A percentile compares a stretch with the other conserved stretches of the same genome.
phyloP scores from a whole-genome alignment of 1,284 basidiomycete genomes.

The Mycena citricolor region DNA sequence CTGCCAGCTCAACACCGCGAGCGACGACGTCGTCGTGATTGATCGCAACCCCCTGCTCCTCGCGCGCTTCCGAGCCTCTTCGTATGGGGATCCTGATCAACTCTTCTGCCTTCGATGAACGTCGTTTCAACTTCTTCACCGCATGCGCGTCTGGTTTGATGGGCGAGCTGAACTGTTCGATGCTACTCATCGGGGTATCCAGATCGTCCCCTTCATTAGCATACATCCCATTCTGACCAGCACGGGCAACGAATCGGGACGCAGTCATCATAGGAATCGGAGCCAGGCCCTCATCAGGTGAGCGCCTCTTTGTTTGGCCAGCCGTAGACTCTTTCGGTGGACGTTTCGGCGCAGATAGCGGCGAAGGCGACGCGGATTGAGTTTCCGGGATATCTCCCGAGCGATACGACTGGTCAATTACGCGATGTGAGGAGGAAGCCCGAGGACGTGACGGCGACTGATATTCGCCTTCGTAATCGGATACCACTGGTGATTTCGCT shows the following conservation, averaged over 20 bases:
- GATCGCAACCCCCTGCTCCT: constrained; percentile 8
- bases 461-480: neutral
- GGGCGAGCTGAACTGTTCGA: constrained; percentile 46
- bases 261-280: constrained; percentile 9
- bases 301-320: too few species aligned
- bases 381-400: constrained; percentile 22
- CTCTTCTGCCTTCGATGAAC: constrained; percentile 9
- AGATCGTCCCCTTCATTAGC: constrained; percentile 20
- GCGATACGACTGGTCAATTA: constrained; percentile 15
- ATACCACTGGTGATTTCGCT: neutral
- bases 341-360: neutral
- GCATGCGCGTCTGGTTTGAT: constrained; percentile 20
- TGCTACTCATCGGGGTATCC: constrained; percentile 33
- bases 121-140: constrained; percentile 10
- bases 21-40: constrained; percentile 14
- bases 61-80: neutral
- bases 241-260: constrained; percentile 35
- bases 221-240: constrained; percentile 21
- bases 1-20: constrained; percentile 3
- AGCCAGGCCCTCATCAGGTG: too few species aligned
- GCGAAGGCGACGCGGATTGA: constrained; percentile 9
- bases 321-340: neutral
- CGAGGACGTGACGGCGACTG: neutral
- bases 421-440: neutral
- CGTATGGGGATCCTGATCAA: neutral